Conservation (phyloP, 2,329 filamentous ascomycete genomes). For the Diplodia sapinea region DNA sequence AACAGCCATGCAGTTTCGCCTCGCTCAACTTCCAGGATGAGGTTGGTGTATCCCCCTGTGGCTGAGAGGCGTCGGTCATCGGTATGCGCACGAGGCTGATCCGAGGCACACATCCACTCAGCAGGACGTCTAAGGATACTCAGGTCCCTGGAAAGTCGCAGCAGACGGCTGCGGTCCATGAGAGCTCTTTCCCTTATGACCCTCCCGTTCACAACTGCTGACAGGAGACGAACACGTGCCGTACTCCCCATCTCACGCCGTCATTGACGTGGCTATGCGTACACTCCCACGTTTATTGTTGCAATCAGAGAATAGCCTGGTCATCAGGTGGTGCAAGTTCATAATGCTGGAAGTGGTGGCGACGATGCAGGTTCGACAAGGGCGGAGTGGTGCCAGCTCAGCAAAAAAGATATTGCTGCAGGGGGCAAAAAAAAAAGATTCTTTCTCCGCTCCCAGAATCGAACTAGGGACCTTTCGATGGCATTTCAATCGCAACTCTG, state of each 20-base stretch:
- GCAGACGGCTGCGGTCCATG: no score
- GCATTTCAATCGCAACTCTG: no score
- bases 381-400: neutral
- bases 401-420: neutral
- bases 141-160: no score
- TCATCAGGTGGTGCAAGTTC: neutral
- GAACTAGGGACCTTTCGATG: constrained; percentile 21
- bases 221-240: no score
- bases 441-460: constrained; percentile 19
- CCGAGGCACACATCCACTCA: neutral
- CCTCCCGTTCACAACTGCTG: no score
- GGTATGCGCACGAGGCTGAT: no score
- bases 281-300: neutral
- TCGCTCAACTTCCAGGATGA: neutral
- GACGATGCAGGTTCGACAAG: neutral
- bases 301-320: neutral
- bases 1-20: neutral
- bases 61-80: neutral
- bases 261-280: neutral
- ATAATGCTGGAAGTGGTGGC: neutral
- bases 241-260: no score
- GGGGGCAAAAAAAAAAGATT: neutral
- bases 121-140: neutral
- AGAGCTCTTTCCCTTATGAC: no score
- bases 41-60: neutral